A percentile compares a stretch with the other conserved stretches of the same genome.
Evolutionary conservation across 2,329 filamentous ascomycete species (phyloP).

Genomic region (Nemania sp.): DNA sequence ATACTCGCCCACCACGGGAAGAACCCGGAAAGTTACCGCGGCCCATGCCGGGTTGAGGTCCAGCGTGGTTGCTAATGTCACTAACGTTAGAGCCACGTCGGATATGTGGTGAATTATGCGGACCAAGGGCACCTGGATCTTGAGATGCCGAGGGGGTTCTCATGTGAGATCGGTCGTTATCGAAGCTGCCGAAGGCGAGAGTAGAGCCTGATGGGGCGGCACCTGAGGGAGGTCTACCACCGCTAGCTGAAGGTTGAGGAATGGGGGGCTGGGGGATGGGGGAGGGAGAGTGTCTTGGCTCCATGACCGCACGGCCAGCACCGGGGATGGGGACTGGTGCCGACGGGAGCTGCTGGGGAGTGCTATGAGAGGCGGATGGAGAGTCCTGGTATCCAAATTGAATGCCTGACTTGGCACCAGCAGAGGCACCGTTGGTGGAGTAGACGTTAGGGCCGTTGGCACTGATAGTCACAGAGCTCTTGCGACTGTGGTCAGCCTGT

Average conservation of each 20-base stretch:
- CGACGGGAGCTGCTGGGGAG: constrained; percentile 62
- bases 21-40: constrained; percentile 59
- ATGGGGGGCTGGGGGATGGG: constrained; percentile 93
- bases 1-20: constrained; percentile 55
- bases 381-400: constrained; percentile 83
- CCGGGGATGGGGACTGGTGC: constrained; percentile 67
- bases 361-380: constrained; percentile 68
- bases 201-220: constrained; percentile 65
- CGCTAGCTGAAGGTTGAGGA: constrained; percentile 81
- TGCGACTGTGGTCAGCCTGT: constrained; percentile 71
- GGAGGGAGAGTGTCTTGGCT: constrained; percentile 85
- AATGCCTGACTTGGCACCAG: constrained; percentile 64
- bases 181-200: constrained; percentile 83
- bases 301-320: constrained; percentile 74
- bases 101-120: constrained; percentile 72
- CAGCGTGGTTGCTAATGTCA: constrained; percentile 68
- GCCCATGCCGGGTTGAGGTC: constrained; percentile 55
- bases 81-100: constrained; percentile 84
- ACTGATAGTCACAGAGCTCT: constrained; percentile 90
- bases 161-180: constrained; percentile 71
- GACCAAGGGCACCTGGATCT: constrained; percentile 62
- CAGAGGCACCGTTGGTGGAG: constrained; percentile 75
- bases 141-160: constrained; percentile 68
- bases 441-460: constrained; percentile 78
- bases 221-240: constrained; percentile 81